phyloP scores from a whole-genome alignment of 495 filamentous ascomycete species.

The Xylaria telfairii region DNA sequence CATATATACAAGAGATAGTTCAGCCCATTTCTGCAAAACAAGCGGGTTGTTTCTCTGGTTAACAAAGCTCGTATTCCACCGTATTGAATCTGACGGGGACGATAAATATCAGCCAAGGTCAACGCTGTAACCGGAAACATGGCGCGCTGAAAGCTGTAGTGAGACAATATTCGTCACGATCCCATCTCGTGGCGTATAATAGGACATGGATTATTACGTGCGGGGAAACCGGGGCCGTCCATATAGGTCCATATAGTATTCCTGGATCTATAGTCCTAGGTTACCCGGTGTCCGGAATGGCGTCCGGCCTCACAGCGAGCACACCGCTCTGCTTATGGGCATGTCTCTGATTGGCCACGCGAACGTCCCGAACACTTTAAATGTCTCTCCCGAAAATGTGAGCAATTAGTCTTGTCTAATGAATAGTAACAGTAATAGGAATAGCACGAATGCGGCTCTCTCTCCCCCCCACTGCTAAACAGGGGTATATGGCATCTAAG shows the following conservation, averaged over 20 bases:
- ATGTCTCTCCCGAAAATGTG: not conserved
- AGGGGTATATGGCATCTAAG: conserved; percentile 1
- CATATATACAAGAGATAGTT: not conserved
- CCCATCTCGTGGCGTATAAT: not conserved
- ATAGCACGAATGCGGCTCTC: not conserved
- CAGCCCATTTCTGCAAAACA: no score
- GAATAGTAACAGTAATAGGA: not conserved
- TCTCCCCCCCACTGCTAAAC: not conserved
- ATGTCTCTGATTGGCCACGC: not conserved
- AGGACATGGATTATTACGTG: conserved; percentile 5
- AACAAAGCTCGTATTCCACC: no score
- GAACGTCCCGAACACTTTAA: not conserved
- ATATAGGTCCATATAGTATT: not conserved
- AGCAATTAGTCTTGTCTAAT: conserved; percentile 5
- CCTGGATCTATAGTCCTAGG: not conserved
- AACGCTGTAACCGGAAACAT: not conserved
- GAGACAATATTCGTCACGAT: not conserved
- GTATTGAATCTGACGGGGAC: no score
- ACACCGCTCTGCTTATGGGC: conserved; percentile 4
- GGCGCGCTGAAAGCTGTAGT: not conserved
- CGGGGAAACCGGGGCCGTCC: not conserved
- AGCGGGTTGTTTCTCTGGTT: no score
- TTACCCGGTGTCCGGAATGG: not conserved
- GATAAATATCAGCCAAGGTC: not conserved
- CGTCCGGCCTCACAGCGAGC: not conserved